Conservation (phyloP, 768 basidiomycete species). For the Pleurotus pulmonarius region DNA sequence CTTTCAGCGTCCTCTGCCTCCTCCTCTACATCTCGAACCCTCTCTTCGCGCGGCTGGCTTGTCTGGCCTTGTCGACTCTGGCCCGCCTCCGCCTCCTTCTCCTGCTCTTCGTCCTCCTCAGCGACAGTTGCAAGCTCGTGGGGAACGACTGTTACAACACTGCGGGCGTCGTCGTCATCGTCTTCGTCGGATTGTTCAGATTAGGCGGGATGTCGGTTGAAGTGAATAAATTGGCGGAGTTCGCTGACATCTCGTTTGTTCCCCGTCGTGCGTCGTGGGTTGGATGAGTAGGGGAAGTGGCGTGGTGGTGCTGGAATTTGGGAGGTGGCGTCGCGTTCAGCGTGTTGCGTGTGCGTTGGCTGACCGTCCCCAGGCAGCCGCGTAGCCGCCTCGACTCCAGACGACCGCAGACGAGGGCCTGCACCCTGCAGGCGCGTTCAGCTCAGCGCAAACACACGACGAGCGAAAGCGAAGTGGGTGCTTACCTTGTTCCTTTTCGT, state of each 20-base stretch:
- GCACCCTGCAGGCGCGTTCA: no score
- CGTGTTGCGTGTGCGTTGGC: no score
- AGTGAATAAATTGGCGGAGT: slow-evolving; percentile 69
- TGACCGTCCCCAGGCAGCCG: no score
- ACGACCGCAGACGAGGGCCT: no score
- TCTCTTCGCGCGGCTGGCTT: slow-evolving; percentile 16
- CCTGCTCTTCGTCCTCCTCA: slow-evolving; percentile 69
- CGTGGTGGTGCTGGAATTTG: no score
- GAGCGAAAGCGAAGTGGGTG: no score
- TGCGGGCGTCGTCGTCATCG: slow-evolving; percentile 68
- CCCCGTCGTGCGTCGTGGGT: no score
- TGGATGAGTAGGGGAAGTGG: no score
- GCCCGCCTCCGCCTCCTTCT: slow-evolving; percentile 13
- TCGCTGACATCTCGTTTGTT: slow-evolving; percentile 71
- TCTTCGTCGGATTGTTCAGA: slow-evolving; percentile 35
- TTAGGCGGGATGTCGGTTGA: slow-evolving; percentile 17
- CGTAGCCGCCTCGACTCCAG: no score
- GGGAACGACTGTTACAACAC: slow-evolving; percentile 66
- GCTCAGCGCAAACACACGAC: no score
- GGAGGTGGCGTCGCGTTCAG: no score
- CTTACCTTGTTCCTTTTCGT: no score
- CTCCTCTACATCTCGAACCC: slow-evolving; percentile 40
- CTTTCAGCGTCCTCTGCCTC: slow-evolving; percentile 40
- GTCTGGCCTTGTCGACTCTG: slow-evolving; percentile 7
- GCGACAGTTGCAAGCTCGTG: slow-evolving; percentile 70